Conservation (phyloP, 106 monocot genomes). For the Apostasia shenzhenica region DNA sequence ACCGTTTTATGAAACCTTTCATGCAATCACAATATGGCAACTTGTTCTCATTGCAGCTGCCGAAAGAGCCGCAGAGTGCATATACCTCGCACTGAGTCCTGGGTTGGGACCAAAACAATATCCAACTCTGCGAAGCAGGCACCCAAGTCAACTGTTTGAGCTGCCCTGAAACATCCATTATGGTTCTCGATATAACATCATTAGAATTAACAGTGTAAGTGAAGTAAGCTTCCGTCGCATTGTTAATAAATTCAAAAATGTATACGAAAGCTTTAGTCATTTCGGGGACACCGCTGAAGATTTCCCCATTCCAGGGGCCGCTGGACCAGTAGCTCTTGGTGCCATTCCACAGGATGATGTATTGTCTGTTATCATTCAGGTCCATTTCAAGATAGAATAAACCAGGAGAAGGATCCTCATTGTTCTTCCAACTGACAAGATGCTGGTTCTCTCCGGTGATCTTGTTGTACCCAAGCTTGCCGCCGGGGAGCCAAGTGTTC, state of each 20-base stretch:
- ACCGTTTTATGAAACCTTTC: too few relatives aligned
- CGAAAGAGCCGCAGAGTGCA: slow-evolving; percentile 18
- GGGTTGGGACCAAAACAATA: slow-evolving; percentile 27
- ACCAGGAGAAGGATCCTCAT: slow-evolving; percentile 2
- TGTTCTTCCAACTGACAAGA: slow-evolving; percentile 2
- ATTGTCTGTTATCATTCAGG: not conserved
- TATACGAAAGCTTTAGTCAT: not conserved
- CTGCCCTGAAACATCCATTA: slow-evolving; percentile 13
- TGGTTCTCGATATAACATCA: not conserved
- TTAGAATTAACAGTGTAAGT: not conserved
- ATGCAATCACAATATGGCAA: not conserved
- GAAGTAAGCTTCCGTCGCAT: not conserved
- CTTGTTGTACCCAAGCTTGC: slow-evolving; percentile 3
- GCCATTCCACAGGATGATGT: slow-evolving; percentile 3
- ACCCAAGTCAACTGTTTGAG: slow-evolving; percentile 28
- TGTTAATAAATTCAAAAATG: not conserved
- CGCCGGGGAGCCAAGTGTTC: slow-evolving; percentile 6
- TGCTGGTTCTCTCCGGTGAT: slow-evolving; percentile 1
- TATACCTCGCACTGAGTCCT: slow-evolving; percentile 21
- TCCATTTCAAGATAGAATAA: not conserved
- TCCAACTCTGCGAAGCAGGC: slow-evolving; percentile 9
- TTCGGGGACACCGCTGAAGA: slow-evolving; percentile 4
- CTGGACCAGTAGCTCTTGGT: slow-evolving; percentile 6
- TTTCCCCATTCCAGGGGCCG: slow-evolving; percentile 5
- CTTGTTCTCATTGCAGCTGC: not conserved